Percentiles rank a stretch among this genome's conserved stretches.
These are phyloP conservation scores for Trichoderma asperelloides DNA, from an alignment of 495 filamentous ascomycete species.

Conservation along the genomic window DNA sequence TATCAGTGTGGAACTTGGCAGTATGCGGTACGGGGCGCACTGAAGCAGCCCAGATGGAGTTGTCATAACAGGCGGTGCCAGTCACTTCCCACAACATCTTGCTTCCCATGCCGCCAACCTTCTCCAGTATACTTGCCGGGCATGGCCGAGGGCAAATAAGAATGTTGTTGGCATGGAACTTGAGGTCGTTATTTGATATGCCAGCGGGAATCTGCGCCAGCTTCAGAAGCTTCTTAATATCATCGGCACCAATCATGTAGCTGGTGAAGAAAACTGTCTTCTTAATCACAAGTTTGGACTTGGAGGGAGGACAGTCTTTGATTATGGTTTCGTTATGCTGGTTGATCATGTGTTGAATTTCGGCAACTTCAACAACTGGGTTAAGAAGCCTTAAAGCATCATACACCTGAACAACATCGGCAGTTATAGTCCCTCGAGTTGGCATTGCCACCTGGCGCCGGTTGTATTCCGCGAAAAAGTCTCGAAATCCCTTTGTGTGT, in stretches of 20 bases:
- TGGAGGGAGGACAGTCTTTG: slow-evolving; percentile 18
- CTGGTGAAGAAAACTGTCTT: slow-evolving; percentile 91
- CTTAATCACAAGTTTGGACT: slow-evolving; percentile 57
- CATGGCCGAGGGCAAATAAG: slow-evolving; percentile 73
- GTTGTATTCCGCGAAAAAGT: slow-evolving; percentile 72
- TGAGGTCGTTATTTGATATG: slow-evolving; percentile 54
- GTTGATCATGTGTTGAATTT: slow-evolving; percentile 85
- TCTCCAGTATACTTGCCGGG: slow-evolving; percentile 57
- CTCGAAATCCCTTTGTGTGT: slow-evolving; percentile 69
- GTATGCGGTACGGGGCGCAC: slow-evolving; percentile 61
- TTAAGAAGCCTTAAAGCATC: slow-evolving; percentile 70
- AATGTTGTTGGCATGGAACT: slow-evolving; percentile 81
- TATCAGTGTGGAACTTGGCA: slow-evolving; percentile 63
- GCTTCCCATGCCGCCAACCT: slow-evolving; percentile 74
- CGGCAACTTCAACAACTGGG: slow-evolving; percentile 70
- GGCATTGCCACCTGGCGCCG: slow-evolving; percentile 30
- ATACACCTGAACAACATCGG: slow-evolving; percentile 81
- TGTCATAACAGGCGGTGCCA: slow-evolving; percentile 62
- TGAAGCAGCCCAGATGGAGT: slow-evolving; percentile 78
- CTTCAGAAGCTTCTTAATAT: slow-evolving; percentile 59
- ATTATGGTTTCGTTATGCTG: slow-evolving; percentile 57
- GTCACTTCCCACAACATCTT: slow-evolving; percentile 78
- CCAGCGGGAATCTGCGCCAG: slow-evolving; percentile 55
- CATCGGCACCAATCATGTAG: slow-evolving; percentile 66
- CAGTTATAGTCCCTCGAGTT: slow-evolving; percentile 51